Conservation (phyloP, 352 stramenopile genomes). For the Discostella stelligera region DNA sequence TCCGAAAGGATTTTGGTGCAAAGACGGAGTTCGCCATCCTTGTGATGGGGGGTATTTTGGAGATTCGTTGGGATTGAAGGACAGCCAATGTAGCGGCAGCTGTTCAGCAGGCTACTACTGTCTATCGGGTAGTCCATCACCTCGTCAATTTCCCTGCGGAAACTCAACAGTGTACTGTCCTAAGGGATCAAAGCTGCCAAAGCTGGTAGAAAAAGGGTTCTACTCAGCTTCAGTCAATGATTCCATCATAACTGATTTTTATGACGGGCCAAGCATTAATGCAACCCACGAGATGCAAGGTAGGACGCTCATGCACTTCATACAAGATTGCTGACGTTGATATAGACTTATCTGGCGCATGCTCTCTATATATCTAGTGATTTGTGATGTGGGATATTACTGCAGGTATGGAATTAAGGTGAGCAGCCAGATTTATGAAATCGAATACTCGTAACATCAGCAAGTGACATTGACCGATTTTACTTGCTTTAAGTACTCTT, state of each 20-base stretch:
- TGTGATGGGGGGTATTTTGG: slow-evolving; percentile 33
- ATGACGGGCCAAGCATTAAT: slow-evolving; percentile 38
- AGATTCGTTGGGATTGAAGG: slow-evolving; percentile 11
- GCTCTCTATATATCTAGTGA: slow-evolving; percentile 18
- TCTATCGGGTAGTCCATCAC: slow-evolving; percentile 24
- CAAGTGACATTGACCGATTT: background rate
- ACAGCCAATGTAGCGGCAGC: slow-evolving; percentile 20
- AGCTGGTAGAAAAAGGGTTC: slow-evolving; percentile 31
- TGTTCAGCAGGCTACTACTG: slow-evolving; percentile 43
- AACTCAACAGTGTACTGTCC: slow-evolving; percentile 46
- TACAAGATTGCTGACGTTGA: no score
- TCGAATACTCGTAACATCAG: no score
- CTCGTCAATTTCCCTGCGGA: slow-evolving; percentile 35
- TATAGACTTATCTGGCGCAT: background rate
- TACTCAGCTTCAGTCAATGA: slow-evolving; percentile 38
- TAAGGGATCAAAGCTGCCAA: slow-evolving; percentile 20
- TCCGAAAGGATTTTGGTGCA: slow-evolving; percentile 33
- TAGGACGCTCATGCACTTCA: background rate
- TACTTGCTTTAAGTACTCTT: slow-evolving; percentile 38
- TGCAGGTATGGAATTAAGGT: slow-evolving; percentile 30
- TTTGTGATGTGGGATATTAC: slow-evolving; percentile 49
- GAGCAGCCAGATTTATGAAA: background rate
- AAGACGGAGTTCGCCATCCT: slow-evolving; percentile 23
- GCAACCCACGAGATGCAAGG: slow-evolving; percentile 23
- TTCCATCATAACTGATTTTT: slow-evolving; percentile 19